Evolutionary conservation across 805 yeast genomes (phyloP).

Genomic region (Wickerhamiella musiphila): DNA sequence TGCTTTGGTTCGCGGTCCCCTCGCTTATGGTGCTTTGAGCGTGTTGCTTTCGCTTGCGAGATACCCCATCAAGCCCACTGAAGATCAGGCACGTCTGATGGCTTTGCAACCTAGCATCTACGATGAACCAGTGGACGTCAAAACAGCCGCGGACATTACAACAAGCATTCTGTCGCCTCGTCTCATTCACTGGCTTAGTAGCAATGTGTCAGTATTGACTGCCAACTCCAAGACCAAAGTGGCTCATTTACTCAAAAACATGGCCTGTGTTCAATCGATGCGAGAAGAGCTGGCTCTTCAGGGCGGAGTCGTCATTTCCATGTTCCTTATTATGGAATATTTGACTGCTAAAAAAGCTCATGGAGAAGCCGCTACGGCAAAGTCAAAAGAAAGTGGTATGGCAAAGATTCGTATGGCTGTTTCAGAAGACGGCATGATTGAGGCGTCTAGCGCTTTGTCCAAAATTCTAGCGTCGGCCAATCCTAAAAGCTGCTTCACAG

Average conservation of each 20-base stretch:
- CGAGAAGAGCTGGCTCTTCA: conserved; percentile 19
- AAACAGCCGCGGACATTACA: conserved; percentile 12
- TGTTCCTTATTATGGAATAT: too few species aligned
- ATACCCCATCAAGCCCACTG: conserved; percentile 19
- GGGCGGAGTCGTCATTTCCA: conserved; percentile 23
- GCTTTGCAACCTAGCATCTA: conserved; percentile 14
- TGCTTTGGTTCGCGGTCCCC: too few species aligned
- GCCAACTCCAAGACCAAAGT: conserved; percentile 14
- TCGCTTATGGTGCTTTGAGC: conserved; percentile 20
- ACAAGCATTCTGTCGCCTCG: conserved; percentile 15
- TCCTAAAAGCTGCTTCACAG: conserved; percentile 21
- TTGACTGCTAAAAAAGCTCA: too few species aligned
- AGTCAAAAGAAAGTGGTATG: too few species aligned
- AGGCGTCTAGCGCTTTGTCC: too few species aligned
- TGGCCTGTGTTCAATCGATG: conserved; percentile 16
- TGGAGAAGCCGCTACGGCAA: too few species aligned
- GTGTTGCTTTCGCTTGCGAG: conserved; percentile 19
- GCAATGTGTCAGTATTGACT: conserved; percentile 12
- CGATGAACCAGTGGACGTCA: conserved; percentile 7
- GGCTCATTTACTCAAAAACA: conserved; percentile 17
- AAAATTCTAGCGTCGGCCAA: conserved; percentile 21
- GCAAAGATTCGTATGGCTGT: too few species aligned
- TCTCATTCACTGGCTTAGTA: conserved; percentile 14
- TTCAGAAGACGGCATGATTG: too few species aligned
- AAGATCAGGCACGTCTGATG: conserved; percentile 16